These are phyloP conservation scores for Mycena albidolilacea DNA, from an alignment of 768 basidiomycete species.

Conservation along the genomic window DNA sequence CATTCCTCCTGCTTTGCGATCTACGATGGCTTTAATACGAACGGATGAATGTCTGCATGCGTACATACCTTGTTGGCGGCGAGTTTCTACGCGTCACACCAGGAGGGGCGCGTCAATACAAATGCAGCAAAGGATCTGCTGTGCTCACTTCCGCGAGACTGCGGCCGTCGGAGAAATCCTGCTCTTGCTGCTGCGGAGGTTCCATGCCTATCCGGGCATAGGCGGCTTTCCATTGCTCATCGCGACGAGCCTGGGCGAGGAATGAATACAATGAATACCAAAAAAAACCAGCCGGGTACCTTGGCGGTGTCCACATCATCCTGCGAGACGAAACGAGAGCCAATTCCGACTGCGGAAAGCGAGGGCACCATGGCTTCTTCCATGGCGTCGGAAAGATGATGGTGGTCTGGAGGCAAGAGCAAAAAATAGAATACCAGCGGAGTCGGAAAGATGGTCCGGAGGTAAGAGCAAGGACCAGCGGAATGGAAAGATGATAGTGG, in stretches of 20 bases:
- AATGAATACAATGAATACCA: neutral
- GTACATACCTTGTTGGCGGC: slow-evolving; percentile 85
- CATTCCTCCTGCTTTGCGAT: slow-evolving; percentile 94
- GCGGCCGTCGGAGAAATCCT: slow-evolving; percentile 86
- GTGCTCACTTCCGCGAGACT: slow-evolving; percentile 88
- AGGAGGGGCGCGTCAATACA: slow-evolving; percentile 65
- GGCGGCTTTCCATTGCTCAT: slow-evolving; percentile 92
- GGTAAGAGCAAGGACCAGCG: no score
- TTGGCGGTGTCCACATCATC: slow-evolving; percentile 83
- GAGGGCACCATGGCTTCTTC: slow-evolving; percentile 77
- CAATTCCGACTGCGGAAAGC: slow-evolving; percentile 79
- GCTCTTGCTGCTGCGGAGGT: slow-evolving; percentile 81
- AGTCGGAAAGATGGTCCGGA: no score
- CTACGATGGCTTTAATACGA: slow-evolving; percentile 52
- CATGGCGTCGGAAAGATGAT: slow-evolving; percentile 53
- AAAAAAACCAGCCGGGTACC: slow-evolving; percentile 5
- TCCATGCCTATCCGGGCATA: slow-evolving; percentile 91
- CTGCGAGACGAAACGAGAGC: slow-evolving; percentile 89
- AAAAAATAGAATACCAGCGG: no score
- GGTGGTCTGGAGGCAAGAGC: no score
- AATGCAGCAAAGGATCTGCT: slow-evolving; percentile 30
- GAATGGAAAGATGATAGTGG: no score
- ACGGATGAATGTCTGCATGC: slow-evolving; percentile 33
- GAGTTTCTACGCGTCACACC: slow-evolving; percentile 78
- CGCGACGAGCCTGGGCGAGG: slow-evolving; percentile 61